Evolutionary conservation across 495 filamentous ascomycete species (phyloP), one percentile per base, ranked within the genome.

Genomic region (Acidomyces sp.): DNA sequence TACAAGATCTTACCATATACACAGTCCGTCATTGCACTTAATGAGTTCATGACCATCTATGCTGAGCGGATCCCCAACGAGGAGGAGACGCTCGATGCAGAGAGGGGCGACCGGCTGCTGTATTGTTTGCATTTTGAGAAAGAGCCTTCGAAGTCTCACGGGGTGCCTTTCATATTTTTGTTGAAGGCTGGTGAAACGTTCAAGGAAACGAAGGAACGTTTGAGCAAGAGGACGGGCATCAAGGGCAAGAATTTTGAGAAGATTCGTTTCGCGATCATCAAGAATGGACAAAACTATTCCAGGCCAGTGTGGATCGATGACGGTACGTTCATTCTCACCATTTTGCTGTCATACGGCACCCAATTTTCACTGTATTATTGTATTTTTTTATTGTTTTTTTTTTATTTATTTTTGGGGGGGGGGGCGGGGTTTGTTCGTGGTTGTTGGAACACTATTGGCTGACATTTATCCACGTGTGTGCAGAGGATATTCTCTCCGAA

Each of bases 241-340:
- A 96, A 94, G 64, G 90, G 90, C 48, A 96, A 96, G 66, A 84
- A 83, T 41, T 90, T 96, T 48, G 90, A 99, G 61, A 99, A 95
- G 68, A 86, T 96, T 58, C 94, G 87, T 61, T 95, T 99, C 65
- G 83, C 85, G 4, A 62, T 94, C 31, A 69, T 95, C 5, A 72
- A 74, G 45, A 71, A 80, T 39, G 59, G 68, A 19, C 60, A 69
- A 19, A 56, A 60, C 6, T 92, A 79, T 60, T 74, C 80, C 15
- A 80, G 71, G 51, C 80, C 87, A 3, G 66, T 72, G 39, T 94
- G 93, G 65, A 65, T 99, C 40, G 73, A 72, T 46, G 90, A 96
- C 65, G 86, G 90, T 93, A 65, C 70, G 76, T 45, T 16, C n/a
- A n/a, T n/a, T n/a, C n/a, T n/a, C n/a, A n/a, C n/a, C n/a, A n/a